Evolutionary conservation across 331 rosid genomes (phyloP).

Genomic region (Dryas integrifolia): DNA sequence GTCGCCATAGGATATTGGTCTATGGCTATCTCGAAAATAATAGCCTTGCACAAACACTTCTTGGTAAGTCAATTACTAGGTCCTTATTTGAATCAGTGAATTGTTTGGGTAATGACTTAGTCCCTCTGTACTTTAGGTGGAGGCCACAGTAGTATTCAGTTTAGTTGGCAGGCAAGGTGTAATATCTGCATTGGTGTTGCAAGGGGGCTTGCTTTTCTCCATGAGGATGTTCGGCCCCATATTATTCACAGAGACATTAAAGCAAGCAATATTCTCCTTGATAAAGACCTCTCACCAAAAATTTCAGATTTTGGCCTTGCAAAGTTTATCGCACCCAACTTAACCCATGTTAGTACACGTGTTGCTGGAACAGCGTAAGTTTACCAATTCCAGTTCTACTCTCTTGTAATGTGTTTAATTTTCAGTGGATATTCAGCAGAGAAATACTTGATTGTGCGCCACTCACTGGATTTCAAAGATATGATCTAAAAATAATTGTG

Average conservation of each 20-base stretch:
- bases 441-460: not conserved
- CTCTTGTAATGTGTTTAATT: slow-evolving; percentile 12
- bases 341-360: slow-evolving; percentile 75
- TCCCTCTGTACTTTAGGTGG: slow-evolving; percentile 38
- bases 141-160: slow-evolving; percentile 51
- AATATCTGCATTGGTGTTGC: slow-evolving; percentile 77
- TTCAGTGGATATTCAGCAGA: slow-evolving; percentile 1
- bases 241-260: slow-evolving; percentile 78
- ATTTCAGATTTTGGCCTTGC: slow-evolving; percentile 93
- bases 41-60: slow-evolving; percentile 75
- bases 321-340: slow-evolving; percentile 58
- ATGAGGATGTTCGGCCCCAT: slow-evolving; percentile 63
- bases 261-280: slow-evolving; percentile 77
- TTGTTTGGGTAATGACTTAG: slow-evolving; percentile 15
- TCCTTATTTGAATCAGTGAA: slow-evolving; percentile 11
- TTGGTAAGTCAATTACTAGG: slow-evolving; percentile 43
- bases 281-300: slow-evolving; percentile 53
- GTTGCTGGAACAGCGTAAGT: slow-evolving; percentile 90
- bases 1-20: slow-evolving; percentile 58
- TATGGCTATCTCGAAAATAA: slow-evolving; percentile 75
- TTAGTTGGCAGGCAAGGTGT: slow-evolving; percentile 51
- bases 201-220: slow-evolving; percentile 70
- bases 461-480: not conserved
- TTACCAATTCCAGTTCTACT: slow-evolving; percentile 11
- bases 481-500: not conserved